Conservation (phyloP, 768 basidiomycete genomes). For the Auricularia sp. region DNA sequence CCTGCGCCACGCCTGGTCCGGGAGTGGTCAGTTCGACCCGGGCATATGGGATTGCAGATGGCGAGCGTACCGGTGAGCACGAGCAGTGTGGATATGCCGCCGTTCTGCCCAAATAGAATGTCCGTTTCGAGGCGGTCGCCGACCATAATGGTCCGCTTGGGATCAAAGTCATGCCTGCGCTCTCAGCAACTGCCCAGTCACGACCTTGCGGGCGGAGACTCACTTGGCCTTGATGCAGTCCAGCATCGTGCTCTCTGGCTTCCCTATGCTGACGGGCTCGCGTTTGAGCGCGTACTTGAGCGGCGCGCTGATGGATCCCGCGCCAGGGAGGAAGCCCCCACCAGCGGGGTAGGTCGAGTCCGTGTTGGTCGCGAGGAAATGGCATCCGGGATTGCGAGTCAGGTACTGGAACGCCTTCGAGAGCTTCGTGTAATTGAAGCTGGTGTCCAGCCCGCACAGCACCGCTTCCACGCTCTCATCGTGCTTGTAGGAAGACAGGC, state of each 20-base stretch:
- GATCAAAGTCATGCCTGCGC: conserved; percentile 75
- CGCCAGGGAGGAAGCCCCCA: conserved; percentile 68
- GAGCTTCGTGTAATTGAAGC: conserved; percentile 88
- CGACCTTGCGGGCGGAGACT: conserved; percentile 9
- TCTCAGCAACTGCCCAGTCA: not conserved
- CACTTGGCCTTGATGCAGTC: conserved; percentile 82
- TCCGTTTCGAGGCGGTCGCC: conserved; percentile 95
- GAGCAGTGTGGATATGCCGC: conserved; percentile 77
- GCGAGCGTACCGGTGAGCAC: conserved; percentile 71
- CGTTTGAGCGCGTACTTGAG: conserved; percentile 61
- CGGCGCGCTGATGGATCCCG: conserved; percentile 77
- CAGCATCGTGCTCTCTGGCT: conserved; percentile 85
- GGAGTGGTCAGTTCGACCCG: not conserved
- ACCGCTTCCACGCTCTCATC: conserved; percentile 86
- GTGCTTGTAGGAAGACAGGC: conserved; percentile 53
- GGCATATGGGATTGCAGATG: not conserved
- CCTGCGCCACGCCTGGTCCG: conserved; percentile 60
- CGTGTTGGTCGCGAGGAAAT: conserved; percentile 85
- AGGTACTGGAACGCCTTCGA: conserved; percentile 90
- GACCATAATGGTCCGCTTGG: conserved; percentile 82
- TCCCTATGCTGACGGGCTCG: conserved; percentile 75
- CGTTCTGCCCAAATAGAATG: conserved; percentile 83
- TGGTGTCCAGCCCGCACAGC: conserved; percentile 82
- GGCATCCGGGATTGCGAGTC: conserved; percentile 64
- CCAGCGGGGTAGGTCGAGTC: conserved; percentile 85